Evolutionary conservation across 306 rosid genomes (phyloP).

Genomic region (Inga laurina): DNA sequence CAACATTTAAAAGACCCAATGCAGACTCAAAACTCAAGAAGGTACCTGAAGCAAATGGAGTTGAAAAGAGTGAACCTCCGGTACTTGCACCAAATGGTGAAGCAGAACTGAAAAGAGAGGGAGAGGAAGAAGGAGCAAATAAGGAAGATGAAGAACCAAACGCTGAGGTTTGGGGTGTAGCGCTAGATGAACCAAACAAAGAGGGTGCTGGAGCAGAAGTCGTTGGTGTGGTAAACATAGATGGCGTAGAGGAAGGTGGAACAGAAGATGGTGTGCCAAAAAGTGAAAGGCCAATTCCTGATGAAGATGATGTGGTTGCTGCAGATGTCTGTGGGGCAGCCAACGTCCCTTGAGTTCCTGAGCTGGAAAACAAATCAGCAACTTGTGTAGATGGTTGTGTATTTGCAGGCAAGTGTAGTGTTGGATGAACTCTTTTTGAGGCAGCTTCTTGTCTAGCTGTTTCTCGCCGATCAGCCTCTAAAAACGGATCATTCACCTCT

Average conservation of each 20-base stretch:
- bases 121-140: slow-evolving; percentile 60
- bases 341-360: slow-evolving; percentile 61
- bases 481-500: slow-evolving; percentile 85
- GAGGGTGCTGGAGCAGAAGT: slow-evolving; percentile 63
- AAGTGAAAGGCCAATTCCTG: slow-evolving; percentile 80
- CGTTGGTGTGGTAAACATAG: slow-evolving; percentile 75
- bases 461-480: slow-evolving; percentile 97
- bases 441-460: slow-evolving; percentile 96
- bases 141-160: slow-evolving; percentile 64
- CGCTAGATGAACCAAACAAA: slow-evolving; percentile 64
- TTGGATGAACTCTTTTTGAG: slow-evolving; percentile 89
- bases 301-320: slow-evolving; percentile 54
- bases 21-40: slow-evolving; percentile 26
- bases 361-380: slow-evolving; percentile 75
- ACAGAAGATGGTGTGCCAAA: slow-evolving; percentile 72
- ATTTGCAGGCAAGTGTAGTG: slow-evolving; percentile 78
- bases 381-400: slow-evolving; percentile 86
- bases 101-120: slow-evolving; percentile 59
- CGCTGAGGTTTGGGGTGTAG: slow-evolving; percentile 62
- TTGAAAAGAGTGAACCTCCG: slow-evolving; percentile 69
- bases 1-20: slow-evolving; percentile 8
- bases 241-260: slow-evolving; percentile 58
- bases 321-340: slow-evolving; percentile 56
- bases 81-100: slow-evolving; percentile 57
- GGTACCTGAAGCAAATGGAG: slow-evolving; percentile 83